These are phyloP conservation scores for Zygosaccharomyces siamensis DNA, from an alignment of 805 yeast species.

Conservation along the genomic window DNA sequence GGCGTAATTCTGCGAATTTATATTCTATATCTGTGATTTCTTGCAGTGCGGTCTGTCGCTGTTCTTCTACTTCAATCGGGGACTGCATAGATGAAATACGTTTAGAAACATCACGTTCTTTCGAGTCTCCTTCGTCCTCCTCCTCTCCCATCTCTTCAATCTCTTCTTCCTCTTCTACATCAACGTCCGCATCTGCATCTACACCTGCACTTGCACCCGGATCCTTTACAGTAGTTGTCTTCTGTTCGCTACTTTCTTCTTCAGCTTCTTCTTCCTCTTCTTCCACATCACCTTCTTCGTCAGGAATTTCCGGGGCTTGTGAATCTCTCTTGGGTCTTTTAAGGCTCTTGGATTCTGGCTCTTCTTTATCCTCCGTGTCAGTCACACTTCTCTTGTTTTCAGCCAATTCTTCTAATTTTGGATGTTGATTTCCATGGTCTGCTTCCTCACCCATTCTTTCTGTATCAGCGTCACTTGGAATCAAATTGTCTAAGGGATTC, in stretches of 20 bases:
- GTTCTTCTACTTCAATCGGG: constrained; percentile 28
- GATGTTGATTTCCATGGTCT: constrained; percentile 9
- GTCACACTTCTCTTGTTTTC: constrained; percentile 17
- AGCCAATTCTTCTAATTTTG: constrained; percentile 14
- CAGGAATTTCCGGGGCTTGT: constrained; percentile 1
- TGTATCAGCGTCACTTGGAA: constrained; percentile 79
- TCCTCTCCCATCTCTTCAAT: constrained; percentile 27
- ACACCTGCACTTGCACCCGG: constrained; percentile 16
- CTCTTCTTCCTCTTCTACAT: constrained; percentile 17
- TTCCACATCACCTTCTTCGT: constrained; percentile 16
- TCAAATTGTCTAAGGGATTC: constrained; percentile 36
- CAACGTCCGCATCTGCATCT: constrained; percentile 19
- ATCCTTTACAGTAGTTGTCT: constrained; percentile 17
- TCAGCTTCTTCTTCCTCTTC: constrained; percentile 15
- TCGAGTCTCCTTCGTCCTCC: constrained; percentile 25
- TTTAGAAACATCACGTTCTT: constrained; percentile 14
- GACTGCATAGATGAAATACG: constrained; percentile 18
- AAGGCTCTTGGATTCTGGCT: background rate
- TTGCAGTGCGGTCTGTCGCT: constrained; percentile 39
- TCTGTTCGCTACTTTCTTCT: constrained; percentile 8
- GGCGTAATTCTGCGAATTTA: constrained; percentile 81
- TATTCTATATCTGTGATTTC: constrained; percentile 76
- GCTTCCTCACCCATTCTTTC: constrained; percentile 63
- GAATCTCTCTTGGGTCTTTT: constrained; percentile 3
- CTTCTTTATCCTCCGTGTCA: constrained; percentile 1